Percentiles rank a stretch among this genome's conserved stretches.
These are phyloP conservation scores for Dimargaris cristalligena DNA, from an alignment of 192 early-diverging fungal species.

Conservation along the genomic window DNA sequence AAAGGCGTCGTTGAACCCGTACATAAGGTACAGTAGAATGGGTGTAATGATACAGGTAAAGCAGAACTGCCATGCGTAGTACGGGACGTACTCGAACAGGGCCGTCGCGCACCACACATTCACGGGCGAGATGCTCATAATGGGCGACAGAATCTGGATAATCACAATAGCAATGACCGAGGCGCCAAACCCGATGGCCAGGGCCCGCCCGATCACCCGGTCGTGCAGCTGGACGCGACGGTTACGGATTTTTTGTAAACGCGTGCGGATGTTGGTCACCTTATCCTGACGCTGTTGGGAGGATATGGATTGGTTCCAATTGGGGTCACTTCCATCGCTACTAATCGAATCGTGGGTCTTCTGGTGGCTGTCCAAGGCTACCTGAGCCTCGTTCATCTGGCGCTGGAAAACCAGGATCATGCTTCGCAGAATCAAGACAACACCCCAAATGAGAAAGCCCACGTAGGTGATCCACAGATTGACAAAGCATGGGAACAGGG, in stretches of 20 bases:
- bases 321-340: not conserved
- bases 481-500: constrained; percentile 20
- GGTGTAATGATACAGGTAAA: constrained; percentile 33
- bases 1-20: constrained; percentile 29
- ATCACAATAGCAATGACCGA: constrained; percentile 13
- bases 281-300: not conserved
- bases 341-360: not conserved
- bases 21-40: constrained; percentile 26
- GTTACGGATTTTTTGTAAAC: not conserved
- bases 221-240: constrained; percentile 12
- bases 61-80: constrained; percentile 10
- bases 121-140: not conserved
- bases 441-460: constrained; percentile 11
- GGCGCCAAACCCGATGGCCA: constrained; percentile 18
- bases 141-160: not conserved
- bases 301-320: not conserved
- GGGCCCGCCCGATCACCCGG: constrained; percentile 12
- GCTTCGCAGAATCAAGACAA: constrained; percentile 13
- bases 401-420: constrained; percentile 19
- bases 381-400: not conserved
- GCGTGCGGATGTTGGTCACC: not conserved
- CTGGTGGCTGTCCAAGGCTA: not conserved
- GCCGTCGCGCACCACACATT: not conserved
- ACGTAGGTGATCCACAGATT: constrained; percentile 22
- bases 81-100: constrained; percentile 10